These are phyloP conservation scores for Eucalyptus erythrocorys DNA, from an alignment of 345 rosid species.

Conservation along the genomic window DNA sequence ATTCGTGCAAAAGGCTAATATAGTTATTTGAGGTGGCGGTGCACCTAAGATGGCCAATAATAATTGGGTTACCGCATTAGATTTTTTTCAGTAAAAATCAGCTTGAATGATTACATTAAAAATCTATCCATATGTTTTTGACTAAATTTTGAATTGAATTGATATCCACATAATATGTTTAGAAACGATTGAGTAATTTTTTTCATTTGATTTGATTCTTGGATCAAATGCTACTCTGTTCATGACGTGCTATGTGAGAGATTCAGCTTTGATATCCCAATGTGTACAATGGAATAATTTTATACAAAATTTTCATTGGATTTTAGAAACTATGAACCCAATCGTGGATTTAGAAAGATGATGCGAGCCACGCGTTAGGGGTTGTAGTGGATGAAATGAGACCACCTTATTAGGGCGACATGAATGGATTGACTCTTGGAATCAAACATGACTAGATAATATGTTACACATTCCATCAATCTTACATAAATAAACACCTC, in stretches of 20 bases:
- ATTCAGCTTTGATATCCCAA: neutral
- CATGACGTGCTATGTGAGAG: neutral
- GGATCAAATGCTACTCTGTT: fast-evolving
- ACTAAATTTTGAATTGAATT: too few relatives aligned
- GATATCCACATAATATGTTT: too few relatives aligned
- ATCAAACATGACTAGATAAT: neutral
- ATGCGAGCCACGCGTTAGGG: fast-evolving
- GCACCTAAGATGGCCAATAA: neutral
- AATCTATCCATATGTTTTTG: too few relatives aligned
- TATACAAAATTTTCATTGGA: neutral
- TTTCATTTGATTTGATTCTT: too few relatives aligned
- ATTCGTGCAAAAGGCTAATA: fast-evolving
- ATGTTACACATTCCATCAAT: fast-evolving
- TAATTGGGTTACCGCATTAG: fast-evolving
- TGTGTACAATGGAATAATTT: neutral
- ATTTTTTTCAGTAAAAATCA: fast-evolving
- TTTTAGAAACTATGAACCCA: neutral
- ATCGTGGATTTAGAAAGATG: fast-evolving
- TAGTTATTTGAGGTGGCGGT: neutral
- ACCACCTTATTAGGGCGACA: fast-evolving
- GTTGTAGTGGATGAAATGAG: neutral
- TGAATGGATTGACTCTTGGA: neutral
- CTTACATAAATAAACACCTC: fast-evolving
- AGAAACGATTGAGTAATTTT: fast-evolving
- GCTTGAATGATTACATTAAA: fast-evolving